Conservation (phyloP, 345 rosid species). For the Eucalyptus tenuipes region DNA sequence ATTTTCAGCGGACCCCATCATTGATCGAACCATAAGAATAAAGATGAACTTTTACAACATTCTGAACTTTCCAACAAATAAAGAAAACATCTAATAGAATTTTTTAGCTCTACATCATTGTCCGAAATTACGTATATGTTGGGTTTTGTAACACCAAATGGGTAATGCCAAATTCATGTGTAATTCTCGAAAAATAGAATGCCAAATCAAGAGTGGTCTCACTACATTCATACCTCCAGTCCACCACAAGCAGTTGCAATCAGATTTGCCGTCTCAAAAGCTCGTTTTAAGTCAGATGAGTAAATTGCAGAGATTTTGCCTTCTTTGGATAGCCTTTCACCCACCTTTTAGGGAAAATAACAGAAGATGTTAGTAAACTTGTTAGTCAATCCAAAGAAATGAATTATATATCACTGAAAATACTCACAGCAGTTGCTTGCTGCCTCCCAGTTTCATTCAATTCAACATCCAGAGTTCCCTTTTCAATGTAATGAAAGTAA, state of each 20-base stretch:
- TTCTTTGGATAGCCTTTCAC: conserved; percentile 52
- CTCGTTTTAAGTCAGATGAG: background rate
- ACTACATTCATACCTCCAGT: background rate
- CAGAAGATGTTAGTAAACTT: background rate
- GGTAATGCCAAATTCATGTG: background rate
- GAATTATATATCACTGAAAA: background rate
- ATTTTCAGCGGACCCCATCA: background rate
- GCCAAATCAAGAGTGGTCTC: background rate
- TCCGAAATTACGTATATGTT: conserved; percentile 54
- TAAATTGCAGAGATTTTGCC: conserved; percentile 13
- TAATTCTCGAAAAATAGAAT: background rate
- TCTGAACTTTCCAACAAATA: background rate
- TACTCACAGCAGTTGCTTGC: conserved; percentile 61
- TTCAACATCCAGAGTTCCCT: conserved; percentile 87
- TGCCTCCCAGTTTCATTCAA: conserved; percentile 65
- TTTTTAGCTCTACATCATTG: background rate
- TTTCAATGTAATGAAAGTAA: background rate
- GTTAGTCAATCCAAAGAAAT: background rate
- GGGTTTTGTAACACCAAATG: background rate
- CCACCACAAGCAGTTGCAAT: background rate
- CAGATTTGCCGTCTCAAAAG: background rate
- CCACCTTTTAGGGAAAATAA: conserved; percentile 31
- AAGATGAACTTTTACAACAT: background rate
- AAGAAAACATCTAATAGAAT: background rate
- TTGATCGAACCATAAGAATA: background rate